Evolutionary conservation across 768 basidiomycete species (phyloP).

Genomic region (Lentinula aciculospora): DNA sequence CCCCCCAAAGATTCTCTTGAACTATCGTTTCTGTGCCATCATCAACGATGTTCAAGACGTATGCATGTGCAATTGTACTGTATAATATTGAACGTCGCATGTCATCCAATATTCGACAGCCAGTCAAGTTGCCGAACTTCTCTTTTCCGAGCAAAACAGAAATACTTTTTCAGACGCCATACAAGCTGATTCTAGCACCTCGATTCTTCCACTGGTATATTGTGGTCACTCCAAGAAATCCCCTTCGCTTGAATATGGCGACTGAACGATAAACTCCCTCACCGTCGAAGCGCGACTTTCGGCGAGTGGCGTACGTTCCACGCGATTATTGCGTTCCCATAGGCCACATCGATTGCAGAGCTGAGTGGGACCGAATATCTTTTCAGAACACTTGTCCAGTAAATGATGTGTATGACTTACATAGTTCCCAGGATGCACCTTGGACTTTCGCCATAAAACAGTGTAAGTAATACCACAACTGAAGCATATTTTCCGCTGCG

Average conservation of each 20-base stretch:
- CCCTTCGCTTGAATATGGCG: constrained; percentile 3
- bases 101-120: too few species aligned
- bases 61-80: not conserved
- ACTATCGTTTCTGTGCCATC: not conserved
- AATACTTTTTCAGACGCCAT: not conserved
- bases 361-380: not conserved
- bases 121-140: too few species aligned
- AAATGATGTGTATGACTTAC: not conserved
- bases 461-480: constrained; percentile 1
- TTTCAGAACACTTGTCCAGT: not conserved
- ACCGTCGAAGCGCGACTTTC: not conserved
- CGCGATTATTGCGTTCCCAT: constrained; percentile 2
- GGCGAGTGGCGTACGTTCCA: not conserved
- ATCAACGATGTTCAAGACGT: not conserved
- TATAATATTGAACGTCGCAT: too few species aligned
- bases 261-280: constrained; percentile 2
- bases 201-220: too few species aligned
- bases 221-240: not conserved
- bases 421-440: constrained; percentile 5
- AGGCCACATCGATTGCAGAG: constrained; percentile 6
- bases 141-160: not conserved
- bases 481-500: not conserved
- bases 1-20: too few species aligned
- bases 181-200: not conserved
- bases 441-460: constrained; percentile 4